A percentile compares a stretch with the other conserved stretches of the same genome.
phyloP scores from a whole-genome alignment of 345 rosid genomes.

The Eucalyptus virginea region DNA sequence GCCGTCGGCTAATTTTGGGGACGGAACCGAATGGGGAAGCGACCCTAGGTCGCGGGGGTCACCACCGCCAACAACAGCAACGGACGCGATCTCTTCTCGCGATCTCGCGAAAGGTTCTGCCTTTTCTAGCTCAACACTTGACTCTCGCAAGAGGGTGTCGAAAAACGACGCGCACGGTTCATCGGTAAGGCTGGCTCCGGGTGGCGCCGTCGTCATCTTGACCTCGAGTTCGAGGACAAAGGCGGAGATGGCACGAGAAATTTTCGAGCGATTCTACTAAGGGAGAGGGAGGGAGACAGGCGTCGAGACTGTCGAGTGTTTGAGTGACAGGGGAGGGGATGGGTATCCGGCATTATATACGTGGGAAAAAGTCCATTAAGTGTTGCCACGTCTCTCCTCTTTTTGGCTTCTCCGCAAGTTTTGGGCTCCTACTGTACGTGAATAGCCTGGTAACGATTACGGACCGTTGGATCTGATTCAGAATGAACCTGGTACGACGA shows the following conservation, averaged over 20 bases:
- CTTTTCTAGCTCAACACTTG: not conserved
- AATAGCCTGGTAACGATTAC: no score
- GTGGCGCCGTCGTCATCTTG: not conserved
- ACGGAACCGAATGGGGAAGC: not conserved
- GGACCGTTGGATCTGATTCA: no score
- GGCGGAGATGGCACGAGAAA: not conserved
- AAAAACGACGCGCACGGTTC: not conserved
- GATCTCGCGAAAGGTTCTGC: not conserved
- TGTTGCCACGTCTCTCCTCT: not conserved
- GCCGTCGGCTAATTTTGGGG: not conserved
- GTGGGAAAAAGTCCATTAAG: not conserved
- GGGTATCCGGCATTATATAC: not conserved
- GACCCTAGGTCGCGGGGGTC: not conserved
- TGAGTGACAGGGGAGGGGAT: not conserved
- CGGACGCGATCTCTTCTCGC: not conserved
- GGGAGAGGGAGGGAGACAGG: not conserved
- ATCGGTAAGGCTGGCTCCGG: not conserved
- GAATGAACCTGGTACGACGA: no score
- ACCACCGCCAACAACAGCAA: not conserved
- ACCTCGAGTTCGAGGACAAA: not conserved
- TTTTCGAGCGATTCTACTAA: not conserved
- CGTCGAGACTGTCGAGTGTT: not conserved
- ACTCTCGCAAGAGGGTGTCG: not conserved
- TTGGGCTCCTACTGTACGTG: no score
- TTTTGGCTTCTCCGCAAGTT: not conserved